Percentiles rank a stretch among this genome's conserved stretches.
phyloP scores from a whole-genome alignment of 2,329 filamentous ascomycete genomes.

The Talaromyces rugulosus region DNA sequence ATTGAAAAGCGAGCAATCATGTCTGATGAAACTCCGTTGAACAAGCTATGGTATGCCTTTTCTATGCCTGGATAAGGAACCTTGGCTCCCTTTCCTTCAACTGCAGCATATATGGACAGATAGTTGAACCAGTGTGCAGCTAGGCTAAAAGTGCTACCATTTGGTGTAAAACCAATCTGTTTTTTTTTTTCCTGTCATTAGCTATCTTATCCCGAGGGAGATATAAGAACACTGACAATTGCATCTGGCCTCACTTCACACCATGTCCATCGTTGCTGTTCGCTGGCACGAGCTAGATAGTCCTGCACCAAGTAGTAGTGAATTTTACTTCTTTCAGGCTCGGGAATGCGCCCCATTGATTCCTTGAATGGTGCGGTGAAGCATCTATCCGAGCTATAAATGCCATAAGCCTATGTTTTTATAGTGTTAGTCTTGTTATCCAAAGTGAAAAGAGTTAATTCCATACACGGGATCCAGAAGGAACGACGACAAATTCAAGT shows the following conservation, averaged over 20 bases:
- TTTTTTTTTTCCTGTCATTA: neutral
- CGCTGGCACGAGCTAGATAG: constrained; percentile 20
- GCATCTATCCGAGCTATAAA: constrained; percentile 22
- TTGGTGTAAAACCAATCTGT: constrained; percentile 29
- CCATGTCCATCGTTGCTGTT: constrained; percentile 29
- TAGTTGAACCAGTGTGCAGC: constrained; percentile 28
- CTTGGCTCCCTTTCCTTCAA: neutral
- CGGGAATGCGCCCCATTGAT: constrained; percentile 24
- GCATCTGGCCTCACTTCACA: constrained; percentile 31
- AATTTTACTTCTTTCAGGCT: constrained; percentile 24
- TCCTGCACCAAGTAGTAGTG: constrained; percentile 24
- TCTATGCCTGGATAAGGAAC: constrained; percentile 23
- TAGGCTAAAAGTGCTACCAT: constrained; percentile 24
- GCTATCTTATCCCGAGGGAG: neutral
- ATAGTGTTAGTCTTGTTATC: neutral
- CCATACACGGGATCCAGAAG: neutral
- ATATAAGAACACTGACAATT: constrained; percentile 14
- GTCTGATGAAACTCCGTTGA: constrained; percentile 24
- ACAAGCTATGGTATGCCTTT: constrained; percentile 19
- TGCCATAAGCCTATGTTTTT: constrained; percentile 19
- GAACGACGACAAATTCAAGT: neutral
- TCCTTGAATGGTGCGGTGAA: constrained; percentile 28
- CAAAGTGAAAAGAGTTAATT: neutral
- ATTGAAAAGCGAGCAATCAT: constrained; percentile 25
- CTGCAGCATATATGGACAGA: constrained; percentile 23